Conservation (phyloP, 1,284 basidiomycete genomes). For the Pholiota adiposa region DNA sequence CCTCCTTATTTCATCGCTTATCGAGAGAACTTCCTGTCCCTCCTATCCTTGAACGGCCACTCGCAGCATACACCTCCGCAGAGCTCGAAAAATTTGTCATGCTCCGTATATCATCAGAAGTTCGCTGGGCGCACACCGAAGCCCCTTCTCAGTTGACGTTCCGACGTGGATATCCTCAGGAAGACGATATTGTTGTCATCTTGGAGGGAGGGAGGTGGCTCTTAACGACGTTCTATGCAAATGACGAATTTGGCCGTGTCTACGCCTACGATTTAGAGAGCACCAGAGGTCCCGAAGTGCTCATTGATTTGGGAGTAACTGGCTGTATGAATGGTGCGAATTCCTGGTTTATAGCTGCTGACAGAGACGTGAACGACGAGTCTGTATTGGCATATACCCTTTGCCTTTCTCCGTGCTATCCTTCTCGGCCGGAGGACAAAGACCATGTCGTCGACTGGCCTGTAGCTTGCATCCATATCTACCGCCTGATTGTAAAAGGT, state of each 20-base stretch:
- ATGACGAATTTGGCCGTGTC: background rate
- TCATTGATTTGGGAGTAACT: no score
- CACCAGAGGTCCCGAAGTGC: no score
- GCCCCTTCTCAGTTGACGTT: no score
- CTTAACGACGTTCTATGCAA: background rate
- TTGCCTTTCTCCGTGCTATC: no score
- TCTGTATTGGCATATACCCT: no score
- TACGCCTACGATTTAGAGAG: background rate
- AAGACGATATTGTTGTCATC: background rate
- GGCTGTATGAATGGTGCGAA: no score
- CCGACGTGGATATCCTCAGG: background rate
- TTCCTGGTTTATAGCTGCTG: background rate
- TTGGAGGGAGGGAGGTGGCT: background rate
- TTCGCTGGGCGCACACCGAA: background rate
- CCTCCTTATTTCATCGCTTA: background rate
- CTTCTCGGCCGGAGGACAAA: no score
- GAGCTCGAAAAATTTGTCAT: background rate
- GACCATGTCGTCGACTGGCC: no score
- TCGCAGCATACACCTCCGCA: background rate
- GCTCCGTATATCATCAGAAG: background rate
- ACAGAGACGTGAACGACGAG: no score
- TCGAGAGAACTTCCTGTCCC: background rate
- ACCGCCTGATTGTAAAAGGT: background rate
- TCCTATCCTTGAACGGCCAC: background rate
- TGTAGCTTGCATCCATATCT: background rate